Evolutionary conservation across 1,139 yeast genomes (phyloP).

Genomic region (Taiozyma sp.): DNA sequence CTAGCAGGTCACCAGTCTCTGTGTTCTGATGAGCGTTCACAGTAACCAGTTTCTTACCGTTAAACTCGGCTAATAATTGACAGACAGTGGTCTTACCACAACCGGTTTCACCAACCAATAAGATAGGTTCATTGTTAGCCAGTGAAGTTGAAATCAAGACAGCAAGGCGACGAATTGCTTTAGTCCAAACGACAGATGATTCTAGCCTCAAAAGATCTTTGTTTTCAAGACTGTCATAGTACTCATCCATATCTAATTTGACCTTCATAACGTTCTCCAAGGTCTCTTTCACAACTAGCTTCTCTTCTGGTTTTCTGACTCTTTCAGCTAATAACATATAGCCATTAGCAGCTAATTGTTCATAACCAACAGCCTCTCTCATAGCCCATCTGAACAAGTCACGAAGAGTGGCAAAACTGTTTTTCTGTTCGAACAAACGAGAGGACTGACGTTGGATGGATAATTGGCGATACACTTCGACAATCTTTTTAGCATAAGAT

Average conservation of each 20-base stretch:
- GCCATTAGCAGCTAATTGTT: constrained; percentile 91
- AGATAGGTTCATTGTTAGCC: constrained; percentile 79
- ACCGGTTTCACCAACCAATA: constrained; percentile 97
- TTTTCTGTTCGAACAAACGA: constrained; percentile 87
- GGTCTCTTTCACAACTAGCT: constrained; percentile 62
- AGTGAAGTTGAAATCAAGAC: constrained; percentile 78
- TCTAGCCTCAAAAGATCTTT: constrained; percentile 29
- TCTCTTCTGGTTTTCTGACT: constrained; percentile 79
- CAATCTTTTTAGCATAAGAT: constrained; percentile 87
- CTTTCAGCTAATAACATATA: constrained; percentile 89
- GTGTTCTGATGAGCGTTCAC: constrained; percentile 98
- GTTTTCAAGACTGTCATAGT: constrained; percentile 39
- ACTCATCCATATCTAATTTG: constrained; percentile 61
- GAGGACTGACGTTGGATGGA: constrained; percentile 84
- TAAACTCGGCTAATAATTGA: constrained; percentile 67
- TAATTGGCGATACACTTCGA: constrained; percentile 83
- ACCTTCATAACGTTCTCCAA: constrained; percentile 91
- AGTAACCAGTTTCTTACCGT: constrained; percentile 52
- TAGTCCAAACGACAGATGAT: constrained; percentile 79
- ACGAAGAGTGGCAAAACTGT: constrained; percentile 93
- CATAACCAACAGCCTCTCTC: constrained; percentile 93
- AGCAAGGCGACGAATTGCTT: constrained; percentile 82
- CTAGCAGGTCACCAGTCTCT: constrained; percentile 94
- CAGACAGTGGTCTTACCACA: constrained; percentile 98
- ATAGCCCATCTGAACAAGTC: constrained; percentile 97